Evolutionary conservation across 371 early-diverging fungal genomes (phyloP).

Genomic region (Rhizopus sp.): DNA sequence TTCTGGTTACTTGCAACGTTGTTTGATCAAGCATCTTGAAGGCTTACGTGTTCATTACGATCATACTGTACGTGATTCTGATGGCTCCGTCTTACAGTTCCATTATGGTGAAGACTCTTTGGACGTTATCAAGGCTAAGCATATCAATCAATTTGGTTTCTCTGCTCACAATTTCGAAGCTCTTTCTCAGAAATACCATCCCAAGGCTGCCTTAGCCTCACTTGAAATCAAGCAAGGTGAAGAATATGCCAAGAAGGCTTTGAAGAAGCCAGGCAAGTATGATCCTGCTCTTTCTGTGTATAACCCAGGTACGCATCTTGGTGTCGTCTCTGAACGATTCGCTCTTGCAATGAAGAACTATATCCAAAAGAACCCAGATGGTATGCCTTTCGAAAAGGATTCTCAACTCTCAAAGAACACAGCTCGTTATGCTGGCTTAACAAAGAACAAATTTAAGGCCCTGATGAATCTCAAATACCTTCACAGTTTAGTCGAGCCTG

Average conservation of each 20-base stretch:
- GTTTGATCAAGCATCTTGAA: slow-evolving; percentile 99
- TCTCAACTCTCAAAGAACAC: slow-evolving; percentile 54
- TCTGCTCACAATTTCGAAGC: slow-evolving; percentile 89
- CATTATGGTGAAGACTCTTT: slow-evolving; percentile 99
- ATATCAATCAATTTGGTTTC: slow-evolving; percentile 90
- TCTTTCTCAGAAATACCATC: slow-evolving; percentile 80
- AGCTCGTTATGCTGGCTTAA: slow-evolving; percentile 56
- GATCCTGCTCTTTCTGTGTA: slow-evolving; percentile 81
- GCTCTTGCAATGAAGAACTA: slow-evolving; percentile 68
- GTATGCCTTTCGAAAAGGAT: slow-evolving; percentile 55
- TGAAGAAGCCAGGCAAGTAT: slow-evolving; percentile 75
- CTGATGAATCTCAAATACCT: slow-evolving; percentile 95
- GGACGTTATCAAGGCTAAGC: slow-evolving; percentile 95
- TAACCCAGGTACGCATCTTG: slow-evolving; percentile 84
- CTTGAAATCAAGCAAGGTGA: slow-evolving; percentile 82
- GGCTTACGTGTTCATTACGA: slow-evolving; percentile 97
- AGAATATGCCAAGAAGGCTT: slow-evolving; percentile 76
- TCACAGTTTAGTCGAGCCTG: slow-evolving; percentile 94
- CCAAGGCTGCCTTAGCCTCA: slow-evolving; percentile 66
- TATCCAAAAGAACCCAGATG: slow-evolving; percentile 70
- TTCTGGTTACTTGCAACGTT: slow-evolving; percentile 99
- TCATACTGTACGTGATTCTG: slow-evolving; percentile 93
- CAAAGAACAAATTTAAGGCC: slow-evolving; percentile 76
- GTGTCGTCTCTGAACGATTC: slow-evolving; percentile 91
- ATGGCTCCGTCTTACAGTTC: slow-evolving; percentile 97